Percentiles rank a stretch among this genome's conserved stretches.
Evolutionary conservation across 2,329 filamentous ascomycete genomes (phyloP).

Genomic region (Knufia petricola): DNA sequence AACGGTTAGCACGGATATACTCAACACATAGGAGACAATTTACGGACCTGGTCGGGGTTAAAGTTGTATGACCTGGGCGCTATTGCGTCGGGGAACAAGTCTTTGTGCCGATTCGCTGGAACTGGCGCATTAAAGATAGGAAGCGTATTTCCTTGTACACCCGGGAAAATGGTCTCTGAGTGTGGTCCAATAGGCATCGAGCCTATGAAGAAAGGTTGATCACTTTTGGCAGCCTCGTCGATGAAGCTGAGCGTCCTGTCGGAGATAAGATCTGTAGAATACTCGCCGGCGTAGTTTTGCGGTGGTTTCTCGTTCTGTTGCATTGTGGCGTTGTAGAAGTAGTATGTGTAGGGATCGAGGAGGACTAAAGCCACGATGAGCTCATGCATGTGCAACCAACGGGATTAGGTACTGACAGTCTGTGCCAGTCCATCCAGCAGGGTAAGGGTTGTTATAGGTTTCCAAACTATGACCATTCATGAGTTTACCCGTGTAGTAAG

Average conservation of each 20-base stretch:
- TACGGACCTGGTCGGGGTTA: too few relatives aligned
- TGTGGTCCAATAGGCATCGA: slow-evolving; percentile 59
- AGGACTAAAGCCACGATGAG: too few relatives aligned
- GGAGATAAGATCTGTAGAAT: slow-evolving; percentile 50
- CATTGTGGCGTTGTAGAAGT: slow-evolving; percentile 54
- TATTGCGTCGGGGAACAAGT: not conserved
- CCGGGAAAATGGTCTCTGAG: slow-evolving; percentile 33
- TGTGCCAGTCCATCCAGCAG: slow-evolving; percentile 51
- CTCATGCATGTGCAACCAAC: too few relatives aligned
- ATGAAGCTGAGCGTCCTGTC: slow-evolving; percentile 49
- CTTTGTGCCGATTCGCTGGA: not conserved
- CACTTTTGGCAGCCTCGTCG: slow-evolving; percentile 44
- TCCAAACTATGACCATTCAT: slow-evolving; percentile 54
- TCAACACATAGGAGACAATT: too few relatives aligned
- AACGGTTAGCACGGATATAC: not conserved
- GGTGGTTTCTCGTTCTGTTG: slow-evolving; percentile 49
- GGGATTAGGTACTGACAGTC: too few relatives aligned
- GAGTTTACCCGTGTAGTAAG: slow-evolving; percentile 56
- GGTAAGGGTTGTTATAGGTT: slow-evolving; percentile 52
- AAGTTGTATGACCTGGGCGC: too few relatives aligned
- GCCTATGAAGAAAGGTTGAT: slow-evolving; percentile 55
- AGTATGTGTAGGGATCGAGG: slow-evolving; percentile 57
- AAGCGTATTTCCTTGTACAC: not conserved
- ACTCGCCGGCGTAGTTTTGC: slow-evolving; percentile 43
- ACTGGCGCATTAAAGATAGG: not conserved